These are phyloP conservation scores for Angomonas deanei DNA, from an alignment of 208 protist species.

Conservation along the genomic window DNA sequence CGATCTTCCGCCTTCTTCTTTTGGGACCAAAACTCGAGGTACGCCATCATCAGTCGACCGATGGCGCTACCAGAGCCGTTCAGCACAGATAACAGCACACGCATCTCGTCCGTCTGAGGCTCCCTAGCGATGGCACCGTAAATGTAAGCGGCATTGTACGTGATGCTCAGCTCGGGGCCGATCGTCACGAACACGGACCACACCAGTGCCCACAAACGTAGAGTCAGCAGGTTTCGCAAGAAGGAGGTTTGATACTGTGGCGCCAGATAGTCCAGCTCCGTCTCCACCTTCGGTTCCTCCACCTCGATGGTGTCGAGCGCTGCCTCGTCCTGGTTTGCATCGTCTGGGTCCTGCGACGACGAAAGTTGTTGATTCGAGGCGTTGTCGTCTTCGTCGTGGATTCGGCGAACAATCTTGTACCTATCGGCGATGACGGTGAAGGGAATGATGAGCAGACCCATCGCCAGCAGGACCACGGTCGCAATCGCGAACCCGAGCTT, in stretches of 20 bases:
- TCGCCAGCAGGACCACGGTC: constrained; percentile 3
- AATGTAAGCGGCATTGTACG: constrained; percentile 25
- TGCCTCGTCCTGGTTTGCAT: neutral
- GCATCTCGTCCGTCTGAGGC: constrained; percentile 2
- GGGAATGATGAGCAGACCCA: constrained; percentile 15
- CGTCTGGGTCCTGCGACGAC: neutral
- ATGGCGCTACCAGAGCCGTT: constrained; percentile 25
- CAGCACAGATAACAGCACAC: constrained; percentile 19
- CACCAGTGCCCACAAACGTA: constrained; percentile 20
- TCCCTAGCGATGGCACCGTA: constrained; percentile 12
- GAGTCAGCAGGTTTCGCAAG: constrained; percentile 15
- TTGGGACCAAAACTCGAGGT: constrained; percentile 21
- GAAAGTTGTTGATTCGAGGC: neutral
- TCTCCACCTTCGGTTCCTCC: neutral
- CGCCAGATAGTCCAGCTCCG: constrained; percentile 31
- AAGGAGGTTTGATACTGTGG: constrained; percentile 37
- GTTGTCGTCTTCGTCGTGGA: neutral
- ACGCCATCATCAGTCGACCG: constrained; percentile 17
- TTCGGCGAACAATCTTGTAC: neutral
- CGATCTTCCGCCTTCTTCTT: constrained; percentile 13
- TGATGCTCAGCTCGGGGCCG: constrained; percentile 18
- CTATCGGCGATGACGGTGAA: neutral
- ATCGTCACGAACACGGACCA: constrained; percentile 16
- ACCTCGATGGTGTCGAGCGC: neutral
- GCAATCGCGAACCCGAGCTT: constrained; percentile 21